phyloP scores from a whole-genome alignment of 2,329 filamentous ascomycete genomes.

The Xylariales sp. region DNA sequence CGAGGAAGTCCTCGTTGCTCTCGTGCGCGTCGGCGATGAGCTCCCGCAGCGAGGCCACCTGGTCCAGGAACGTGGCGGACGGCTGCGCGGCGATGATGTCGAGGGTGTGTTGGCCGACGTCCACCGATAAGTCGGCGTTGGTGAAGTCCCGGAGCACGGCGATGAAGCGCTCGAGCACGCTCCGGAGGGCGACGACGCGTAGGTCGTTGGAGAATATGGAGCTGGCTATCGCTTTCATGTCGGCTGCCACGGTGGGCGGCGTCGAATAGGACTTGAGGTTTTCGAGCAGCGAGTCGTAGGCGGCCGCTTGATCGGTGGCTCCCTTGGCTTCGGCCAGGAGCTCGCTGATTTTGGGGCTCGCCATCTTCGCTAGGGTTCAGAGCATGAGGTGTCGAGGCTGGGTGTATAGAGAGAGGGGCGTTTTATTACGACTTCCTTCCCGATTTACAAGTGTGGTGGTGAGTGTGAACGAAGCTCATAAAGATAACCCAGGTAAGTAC shows the following conservation, averaged over 20 bases:
- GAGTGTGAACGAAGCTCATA: conserved; percentile 6
- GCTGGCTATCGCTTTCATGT: conserved; percentile 76
- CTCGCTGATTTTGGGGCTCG: conserved; percentile 54
- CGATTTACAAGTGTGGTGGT: not conserved
- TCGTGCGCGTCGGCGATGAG: conserved; percentile 88
- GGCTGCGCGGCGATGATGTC: conserved; percentile 70
- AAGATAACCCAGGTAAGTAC: not conserved
- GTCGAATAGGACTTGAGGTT: conserved; percentile 57
- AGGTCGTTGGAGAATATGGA: conserved; percentile 75
- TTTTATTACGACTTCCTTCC: not conserved
- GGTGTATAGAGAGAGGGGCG: not conserved
- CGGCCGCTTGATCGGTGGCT: conserved; percentile 56
- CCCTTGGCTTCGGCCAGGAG: conserved; percentile 56
- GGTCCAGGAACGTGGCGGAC: conserved; percentile 82
- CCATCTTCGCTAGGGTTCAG: conserved; percentile 38
- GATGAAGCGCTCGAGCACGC: conserved; percentile 76
- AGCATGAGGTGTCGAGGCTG: conserved; percentile 4
- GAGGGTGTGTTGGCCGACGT: conserved; percentile 80
- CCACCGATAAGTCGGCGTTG: conserved; percentile 75
- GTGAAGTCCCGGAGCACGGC: conserved; percentile 69
- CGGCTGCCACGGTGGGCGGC: conserved; percentile 56
- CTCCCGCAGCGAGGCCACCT: conserved; percentile 81
- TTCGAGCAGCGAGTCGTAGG: conserved; percentile 60
- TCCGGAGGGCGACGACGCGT: conserved; percentile 80
- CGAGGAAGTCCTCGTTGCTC: conserved; percentile 79